Base-by-base conservation (phyloP, 208 protist species). In the Trypanosomatidae sp. region DNA sequence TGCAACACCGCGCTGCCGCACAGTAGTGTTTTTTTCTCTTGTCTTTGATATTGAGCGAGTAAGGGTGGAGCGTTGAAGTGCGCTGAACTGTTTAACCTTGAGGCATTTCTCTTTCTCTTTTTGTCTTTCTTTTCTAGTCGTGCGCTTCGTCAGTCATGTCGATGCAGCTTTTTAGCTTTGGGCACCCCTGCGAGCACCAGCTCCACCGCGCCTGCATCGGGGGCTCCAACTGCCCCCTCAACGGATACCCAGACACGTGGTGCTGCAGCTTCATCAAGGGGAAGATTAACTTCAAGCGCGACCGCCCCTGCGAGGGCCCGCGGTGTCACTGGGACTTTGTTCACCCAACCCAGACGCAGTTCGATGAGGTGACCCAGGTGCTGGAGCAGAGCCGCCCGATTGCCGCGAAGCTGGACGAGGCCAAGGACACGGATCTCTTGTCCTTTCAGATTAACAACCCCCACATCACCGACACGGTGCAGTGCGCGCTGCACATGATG, bases 221-320 rank as follows among this genome's bases (percentile, higher is more conserved):
- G 19, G 92, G 92, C 25, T 78, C 74, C 0, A 95, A 89, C 78
- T 97, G 92, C 71, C 92, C 92, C 0, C 82, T 97, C 17, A 91
- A 95, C 79, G 92, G 92, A 13, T 97, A 93, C 77, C 92, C 92
- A 1, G 90, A 97, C 76, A 84, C 71, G 28, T 97, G 92, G 90
- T 97, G 92, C 79, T 97, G 92, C 74, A 95, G 90, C 67, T 97
- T 87, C 60, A 93, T 97, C 69, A 97, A 97, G 62, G 92, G 92
- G 1, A 97, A 97, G 71, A 97, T 97, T 41, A 93, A 94, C 74
- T 97, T 97, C 62, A 95, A 95, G 77, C 86, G 92, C n/a, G 92
- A 97, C 69, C 94, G 94, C 69, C 92, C 92, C 33, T 97, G 92
- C 68, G 92, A 97, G 75, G 92, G 92, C 0, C 77, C 82, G 39